Base-by-base conservation (phyloP, 164 flowering plant genomes). In the Nymphaea thermarum region DNA sequence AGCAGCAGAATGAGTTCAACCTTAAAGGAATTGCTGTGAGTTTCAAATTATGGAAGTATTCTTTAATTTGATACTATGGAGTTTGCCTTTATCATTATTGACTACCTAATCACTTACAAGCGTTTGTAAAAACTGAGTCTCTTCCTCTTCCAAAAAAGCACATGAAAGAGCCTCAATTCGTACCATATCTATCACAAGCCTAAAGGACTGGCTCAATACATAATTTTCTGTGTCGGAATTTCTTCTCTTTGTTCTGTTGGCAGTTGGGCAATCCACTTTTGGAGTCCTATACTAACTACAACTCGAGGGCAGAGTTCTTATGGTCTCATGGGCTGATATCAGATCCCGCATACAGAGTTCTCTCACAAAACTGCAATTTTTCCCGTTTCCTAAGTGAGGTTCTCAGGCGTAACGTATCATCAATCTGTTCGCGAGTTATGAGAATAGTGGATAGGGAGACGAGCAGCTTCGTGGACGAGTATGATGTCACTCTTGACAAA, bases 321-420 rank as follows among this genome's bases (percentile, higher is more conserved):
- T 89, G 96, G 96, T 87, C 96, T 70, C 96, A 87, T 75, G 96
- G 96, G 10, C 62, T 89, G 71, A 86, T 89, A 81, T 86, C 96
- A 41, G 96, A 89, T 74, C 47, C 92, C 17, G 84, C 97, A 42
- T 89, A 82, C 78, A 79, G 66, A 60, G 62, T 87, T 76, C 88
- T 91, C 86, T 84, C 89, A 68, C 77, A 86, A 11, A 68, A 62
- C 5, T 91, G 97, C 73, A 91, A 91, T 71, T 91, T 89, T 66
- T 91, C 97, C 7, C 77, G 91, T 18, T 86, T 79, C 70, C 87
- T 88, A 42, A 77, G 92, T 3, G 90, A 90, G 63, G 85, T 83
- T 64, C 84, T 86, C 63, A 81, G 90, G 71, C 90, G 80, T 10
- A 75, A 83, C 10, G 77, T 89, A 57, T 84, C 97, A 12, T 68